Conservation (phyloP, 768 basidiomycete genomes). For the Chiua virens region DNA sequence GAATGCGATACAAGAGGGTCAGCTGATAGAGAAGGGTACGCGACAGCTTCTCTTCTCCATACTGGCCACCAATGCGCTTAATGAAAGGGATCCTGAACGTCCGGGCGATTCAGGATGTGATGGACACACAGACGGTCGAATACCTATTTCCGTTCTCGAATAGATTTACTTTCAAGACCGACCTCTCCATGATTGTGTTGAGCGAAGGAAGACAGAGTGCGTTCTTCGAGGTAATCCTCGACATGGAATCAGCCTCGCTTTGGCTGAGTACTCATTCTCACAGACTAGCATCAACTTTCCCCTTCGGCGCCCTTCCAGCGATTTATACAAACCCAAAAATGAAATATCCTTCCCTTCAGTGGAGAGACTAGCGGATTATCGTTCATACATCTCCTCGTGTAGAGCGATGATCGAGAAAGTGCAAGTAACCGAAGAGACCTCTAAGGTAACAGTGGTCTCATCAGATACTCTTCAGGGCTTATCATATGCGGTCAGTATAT, state of each 20-base stretch:
- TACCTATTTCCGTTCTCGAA: conserved; percentile 76
- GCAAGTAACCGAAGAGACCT: conserved; percentile 50
- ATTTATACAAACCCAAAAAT: conserved; percentile 50
- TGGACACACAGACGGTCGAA: conserved; percentile 62
- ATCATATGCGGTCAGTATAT: conserved; percentile 51
- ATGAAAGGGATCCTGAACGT: conserved; percentile 61
- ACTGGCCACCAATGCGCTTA: neutral
- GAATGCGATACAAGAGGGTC: conserved; percentile 65
- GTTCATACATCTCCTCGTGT: conserved; percentile 60
- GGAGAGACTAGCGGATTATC: conserved; percentile 53
- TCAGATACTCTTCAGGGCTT: neutral
- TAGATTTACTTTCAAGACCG: conserved; percentile 69
- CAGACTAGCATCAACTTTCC: conserved; percentile 63
- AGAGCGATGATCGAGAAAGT: conserved; percentile 48
- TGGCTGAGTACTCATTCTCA: neutral
- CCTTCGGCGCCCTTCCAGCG: conserved; percentile 36
- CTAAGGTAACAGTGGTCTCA: conserved; percentile 46
- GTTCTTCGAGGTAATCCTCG: conserved; percentile 59
- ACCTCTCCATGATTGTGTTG: conserved; percentile 63
- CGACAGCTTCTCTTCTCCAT: neutral
- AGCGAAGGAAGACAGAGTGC: conserved; percentile 66
- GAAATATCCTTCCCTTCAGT: conserved; percentile 45
- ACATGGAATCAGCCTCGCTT: neutral
- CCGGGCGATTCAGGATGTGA: conserved; percentile 59
- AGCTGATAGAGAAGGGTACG: conserved; percentile 50